Conservation (phyloP, 805 yeast species). For the Kodamaea lidongshanica region DNA sequence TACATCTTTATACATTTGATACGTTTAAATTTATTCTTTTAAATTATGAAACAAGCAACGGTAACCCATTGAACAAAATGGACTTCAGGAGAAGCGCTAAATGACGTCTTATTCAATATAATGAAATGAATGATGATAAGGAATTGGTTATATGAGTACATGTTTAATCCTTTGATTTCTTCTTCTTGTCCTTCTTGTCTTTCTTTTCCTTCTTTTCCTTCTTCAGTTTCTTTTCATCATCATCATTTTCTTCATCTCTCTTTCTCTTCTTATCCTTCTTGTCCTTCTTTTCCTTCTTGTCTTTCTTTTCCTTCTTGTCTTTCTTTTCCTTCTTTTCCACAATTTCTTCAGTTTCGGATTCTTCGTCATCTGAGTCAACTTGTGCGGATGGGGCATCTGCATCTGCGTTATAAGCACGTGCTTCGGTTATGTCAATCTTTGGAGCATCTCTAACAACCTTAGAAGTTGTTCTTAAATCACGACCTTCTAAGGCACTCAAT, state of each 20-base stretch:
- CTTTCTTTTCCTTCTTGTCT: slow-evolving; percentile 33
- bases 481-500: slow-evolving; percentile 91
- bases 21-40: too few relatives aligned
- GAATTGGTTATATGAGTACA: too few relatives aligned
- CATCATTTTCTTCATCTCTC: slow-evolving; percentile 23
- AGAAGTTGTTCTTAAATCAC: slow-evolving; percentile 87
- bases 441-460: slow-evolving; percentile 75
- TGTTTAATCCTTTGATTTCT: slow-evolving; percentile 10
- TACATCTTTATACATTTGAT: too few relatives aligned
- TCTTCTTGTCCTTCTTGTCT: slow-evolving; percentile 45
- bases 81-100: too few relatives aligned
- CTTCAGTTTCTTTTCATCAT: slow-evolving; percentile 17
- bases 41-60: too few relatives aligned
- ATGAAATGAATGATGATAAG: too few relatives aligned
- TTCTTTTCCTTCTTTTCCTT: slow-evolving; percentile 48
- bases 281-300: slow-evolving; percentile 32
- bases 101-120: too few relatives aligned
- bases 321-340: slow-evolving; percentile 24
- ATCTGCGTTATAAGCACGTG: slow-evolving; percentile 87
- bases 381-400: slow-evolving; percentile 65
- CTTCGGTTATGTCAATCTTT: slow-evolving; percentile 80
- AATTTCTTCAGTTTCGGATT: slow-evolving; percentile 28
- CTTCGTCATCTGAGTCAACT: slow-evolving; percentile 29
- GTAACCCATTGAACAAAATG: too few relatives aligned
- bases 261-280: slow-evolving; percentile 26